Evolutionary conservation across 1,284 basidiomycete species (phyloP), one percentile per base, ranked within the genome.

Genomic region (Ustilago nuda): DNA sequence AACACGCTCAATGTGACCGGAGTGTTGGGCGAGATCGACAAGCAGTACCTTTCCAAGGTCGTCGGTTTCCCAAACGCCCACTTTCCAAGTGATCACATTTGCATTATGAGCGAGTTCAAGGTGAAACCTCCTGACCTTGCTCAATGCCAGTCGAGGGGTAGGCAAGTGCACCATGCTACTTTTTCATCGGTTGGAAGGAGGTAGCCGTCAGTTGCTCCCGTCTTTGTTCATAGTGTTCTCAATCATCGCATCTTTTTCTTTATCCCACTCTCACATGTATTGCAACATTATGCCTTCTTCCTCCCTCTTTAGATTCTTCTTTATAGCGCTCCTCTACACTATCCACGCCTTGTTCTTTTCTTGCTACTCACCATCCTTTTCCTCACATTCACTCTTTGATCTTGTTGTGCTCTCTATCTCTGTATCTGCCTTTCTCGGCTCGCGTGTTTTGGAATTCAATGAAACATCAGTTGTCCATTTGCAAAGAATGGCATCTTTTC

Each of bases 51-150:
- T 81, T 90, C 92, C 82, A 95, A 94, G 87, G 91, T 91, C 11
- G 95, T 98, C 60, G 97, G 97, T 35, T 99, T 99, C 89, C 96
- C 96, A 46, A 97, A 98, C 86, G 91, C 92, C 8, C 94, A 98
- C 86, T 97, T 95, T 89, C 94, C 95, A 12, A 83, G 81, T 35
- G 85, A 86, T 32, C 78, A 82, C 57, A 76, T 85, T 33, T 85
- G 84, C 72, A 84, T 85, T 41, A 73, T 85, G 60, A 69, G 78
- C 60, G 84, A 85, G 68, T 85, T 82, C 73, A 76, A 81, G 32
- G 74, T 85, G 36, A 84, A 83, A 63, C 76, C 71, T 33, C 53
- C 70, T 17, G 46, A 64, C 32, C 13, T 57, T 6, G 54, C 35
- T 41, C 57, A 46, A 32, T 11, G 8, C 17, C 23, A 55, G 39